These are phyloP conservation scores for Suillus subaureus DNA, from an alignment of 768 basidiomycete species.

Conservation along the genomic window DNA sequence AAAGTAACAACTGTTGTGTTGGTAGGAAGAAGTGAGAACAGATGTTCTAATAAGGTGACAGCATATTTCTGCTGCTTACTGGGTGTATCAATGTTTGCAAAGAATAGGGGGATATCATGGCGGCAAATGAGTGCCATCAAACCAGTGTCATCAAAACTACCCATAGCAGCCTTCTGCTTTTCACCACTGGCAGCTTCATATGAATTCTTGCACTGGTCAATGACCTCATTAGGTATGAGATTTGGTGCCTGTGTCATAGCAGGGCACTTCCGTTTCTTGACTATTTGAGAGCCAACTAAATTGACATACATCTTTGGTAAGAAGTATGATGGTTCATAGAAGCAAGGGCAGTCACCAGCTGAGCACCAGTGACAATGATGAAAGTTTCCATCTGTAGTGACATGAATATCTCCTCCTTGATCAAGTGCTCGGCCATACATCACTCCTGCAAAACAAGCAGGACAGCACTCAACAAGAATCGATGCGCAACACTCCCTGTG, in stretches of 20 bases:
- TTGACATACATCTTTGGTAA: background rate
- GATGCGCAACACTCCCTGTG: too few relatives aligned
- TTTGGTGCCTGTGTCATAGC: background rate
- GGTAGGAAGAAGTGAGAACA: slow-evolving; percentile 33
- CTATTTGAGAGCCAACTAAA: background rate
- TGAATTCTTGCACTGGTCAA: background rate
- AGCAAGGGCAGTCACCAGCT: background rate
- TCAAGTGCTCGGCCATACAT: background rate
- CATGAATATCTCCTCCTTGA: background rate
- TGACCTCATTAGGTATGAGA: background rate
- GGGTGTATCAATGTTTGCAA: slow-evolving; percentile 42
- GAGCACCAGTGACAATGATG: background rate
- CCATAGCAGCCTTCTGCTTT: slow-evolving; percentile 27
- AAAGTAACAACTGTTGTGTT: slow-evolving; percentile 25
- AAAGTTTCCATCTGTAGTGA: background rate
- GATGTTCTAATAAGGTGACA: slow-evolving; percentile 34
- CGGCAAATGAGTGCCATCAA: slow-evolving; percentile 42
- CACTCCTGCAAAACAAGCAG: background rate
- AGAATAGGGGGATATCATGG: slow-evolving; percentile 37
- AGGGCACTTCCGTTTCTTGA: background rate
- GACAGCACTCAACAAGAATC: background rate
- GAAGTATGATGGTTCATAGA: background rate
- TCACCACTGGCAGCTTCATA: slow-evolving; percentile 27
- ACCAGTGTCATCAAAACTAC: slow-evolving; percentile 36
- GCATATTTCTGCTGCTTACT: slow-evolving; percentile 43